These are phyloP conservation scores for Zymoseptoria brevis DNA, from an alignment of 2,329 filamentous ascomycete genomes.

Conservation along the genomic window DNA sequence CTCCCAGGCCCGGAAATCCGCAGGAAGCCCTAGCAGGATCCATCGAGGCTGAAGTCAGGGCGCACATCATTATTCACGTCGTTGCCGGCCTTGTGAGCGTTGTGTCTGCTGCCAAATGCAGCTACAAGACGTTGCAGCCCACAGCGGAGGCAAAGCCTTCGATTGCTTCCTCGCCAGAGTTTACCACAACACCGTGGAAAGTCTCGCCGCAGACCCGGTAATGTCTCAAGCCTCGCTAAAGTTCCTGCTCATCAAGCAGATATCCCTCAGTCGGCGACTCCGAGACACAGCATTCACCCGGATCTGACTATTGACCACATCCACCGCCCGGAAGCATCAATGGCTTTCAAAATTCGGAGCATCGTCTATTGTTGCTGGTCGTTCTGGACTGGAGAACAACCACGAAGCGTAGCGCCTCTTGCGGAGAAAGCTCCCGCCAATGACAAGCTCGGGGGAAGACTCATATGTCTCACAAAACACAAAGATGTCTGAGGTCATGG, in stretches of 20 bases:
- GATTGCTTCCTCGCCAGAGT: background rate
- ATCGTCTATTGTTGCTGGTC: background rate
- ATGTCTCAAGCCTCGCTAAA: background rate
- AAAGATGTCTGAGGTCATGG: background rate
- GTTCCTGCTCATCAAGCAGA: too few species aligned
- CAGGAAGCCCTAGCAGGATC: too few species aligned
- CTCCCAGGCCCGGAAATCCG: background rate
- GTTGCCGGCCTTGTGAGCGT: too few species aligned
- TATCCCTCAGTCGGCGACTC: background rate
- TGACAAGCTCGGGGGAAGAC: background rate
- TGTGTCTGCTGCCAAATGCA: too few species aligned
- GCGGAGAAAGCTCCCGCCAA: background rate
- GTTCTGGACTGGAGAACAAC: background rate
- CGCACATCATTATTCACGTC: too few species aligned
- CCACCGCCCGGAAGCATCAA: background rate
- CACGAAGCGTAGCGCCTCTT: background rate
- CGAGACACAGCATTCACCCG: background rate
- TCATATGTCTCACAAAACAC: background rate
- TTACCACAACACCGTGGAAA: background rate
- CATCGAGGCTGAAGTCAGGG: too few species aligned
- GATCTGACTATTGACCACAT: background rate
- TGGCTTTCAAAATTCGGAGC: background rate
- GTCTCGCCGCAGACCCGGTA: background rate
- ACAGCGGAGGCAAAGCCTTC: background rate
- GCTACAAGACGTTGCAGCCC: background rate